phyloP scores from a whole-genome alignment of 306 rosid genomes.

The Calophaca sinica region DNA sequence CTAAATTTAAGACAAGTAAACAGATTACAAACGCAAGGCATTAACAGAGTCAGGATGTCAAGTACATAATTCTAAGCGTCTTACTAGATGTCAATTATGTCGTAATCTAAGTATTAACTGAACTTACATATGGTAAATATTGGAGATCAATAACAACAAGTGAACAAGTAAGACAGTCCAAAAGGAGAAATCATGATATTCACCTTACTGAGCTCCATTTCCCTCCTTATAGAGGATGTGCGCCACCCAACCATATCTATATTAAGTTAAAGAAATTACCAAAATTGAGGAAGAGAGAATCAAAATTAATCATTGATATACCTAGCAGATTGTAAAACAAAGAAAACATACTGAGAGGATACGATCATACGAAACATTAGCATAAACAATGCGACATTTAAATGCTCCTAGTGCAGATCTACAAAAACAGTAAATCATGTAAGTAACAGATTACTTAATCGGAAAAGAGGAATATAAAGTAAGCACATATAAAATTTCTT shows the following conservation, averaged over 20 bases:
- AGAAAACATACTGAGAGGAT: conserved; percentile 57
- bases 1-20: conserved; percentile 25
- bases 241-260: conserved; percentile 99
- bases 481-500: conserved; percentile 26
- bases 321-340: conserved; percentile 24
- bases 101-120: conserved; percentile 23
- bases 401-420: conserved; percentile 93
- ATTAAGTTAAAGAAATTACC: conserved; percentile 53
- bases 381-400: conserved; percentile 75
- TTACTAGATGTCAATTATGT: conserved; percentile 8
- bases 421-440: conserved; percentile 52
- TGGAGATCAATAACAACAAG: conserved; percentile 30
- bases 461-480: conserved; percentile 5
- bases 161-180: conserved; percentile 24
- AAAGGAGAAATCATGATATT: conserved; percentile 46
- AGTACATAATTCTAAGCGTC: conserved; percentile 23
- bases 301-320: conserved; percentile 37
- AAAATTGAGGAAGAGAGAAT: conserved; percentile 35
- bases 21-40: conserved; percentile 8
- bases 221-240: conserved; percentile 96
- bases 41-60: not conserved
- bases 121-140: conserved; percentile 4
- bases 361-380: conserved; percentile 97
- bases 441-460: conserved; percentile 33
- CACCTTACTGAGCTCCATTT: conserved; percentile 79